Conservation (phyloP, 2,329 filamentous ascomycete genomes). For the Colletotrichum somersetense region DNA sequence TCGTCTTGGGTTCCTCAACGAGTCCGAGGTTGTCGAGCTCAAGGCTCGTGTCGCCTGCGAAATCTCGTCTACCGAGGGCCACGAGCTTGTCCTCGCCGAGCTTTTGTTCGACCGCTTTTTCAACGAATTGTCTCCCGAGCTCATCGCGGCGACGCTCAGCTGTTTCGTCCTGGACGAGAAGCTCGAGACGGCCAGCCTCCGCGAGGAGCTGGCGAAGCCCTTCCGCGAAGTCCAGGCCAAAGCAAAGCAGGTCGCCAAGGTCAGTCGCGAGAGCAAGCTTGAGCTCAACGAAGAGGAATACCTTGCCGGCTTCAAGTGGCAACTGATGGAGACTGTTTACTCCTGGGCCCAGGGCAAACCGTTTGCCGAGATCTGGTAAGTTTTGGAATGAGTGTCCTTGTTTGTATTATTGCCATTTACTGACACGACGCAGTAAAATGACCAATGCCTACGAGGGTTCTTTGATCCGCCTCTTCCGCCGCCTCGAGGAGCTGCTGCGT, state of each 20-base stretch:
- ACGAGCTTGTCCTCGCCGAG: constrained; percentile 93
- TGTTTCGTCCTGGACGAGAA: constrained; percentile 99
- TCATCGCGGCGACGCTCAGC: constrained; percentile 87
- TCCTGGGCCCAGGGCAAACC: constrained; percentile 91
- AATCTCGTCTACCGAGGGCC: constrained; percentile 90
- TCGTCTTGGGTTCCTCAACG: constrained; percentile 94
- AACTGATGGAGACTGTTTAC: constrained; percentile 97
- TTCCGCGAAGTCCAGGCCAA: constrained; percentile 89
- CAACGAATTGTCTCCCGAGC: constrained; percentile 91
- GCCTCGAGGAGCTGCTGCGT: constrained; percentile 91
- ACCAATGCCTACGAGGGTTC: constrained; percentile 98
- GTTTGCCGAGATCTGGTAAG: constrained; percentile 95
- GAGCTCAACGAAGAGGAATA: constrained; percentile 97
- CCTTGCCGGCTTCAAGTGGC: constrained; percentile 87
- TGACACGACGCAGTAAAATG: constrained; percentile 82
- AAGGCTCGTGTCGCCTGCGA: constrained; percentile 98
- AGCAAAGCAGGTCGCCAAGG: constrained; percentile 89
- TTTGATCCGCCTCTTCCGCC: constrained; percentile 94
- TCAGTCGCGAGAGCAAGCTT: constrained; percentile 94
- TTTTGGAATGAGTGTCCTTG: constrained; percentile 44
- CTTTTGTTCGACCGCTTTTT: constrained; percentile 98
- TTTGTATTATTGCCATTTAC: background rate
- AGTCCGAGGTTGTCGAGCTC: constrained; percentile 93
- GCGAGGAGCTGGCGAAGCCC: constrained; percentile 88
- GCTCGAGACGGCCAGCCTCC: constrained; percentile 80